phyloP scores from a whole-genome alignment of 768 basidiomycete genomes.

The Tricholoma matsutake region DNA sequence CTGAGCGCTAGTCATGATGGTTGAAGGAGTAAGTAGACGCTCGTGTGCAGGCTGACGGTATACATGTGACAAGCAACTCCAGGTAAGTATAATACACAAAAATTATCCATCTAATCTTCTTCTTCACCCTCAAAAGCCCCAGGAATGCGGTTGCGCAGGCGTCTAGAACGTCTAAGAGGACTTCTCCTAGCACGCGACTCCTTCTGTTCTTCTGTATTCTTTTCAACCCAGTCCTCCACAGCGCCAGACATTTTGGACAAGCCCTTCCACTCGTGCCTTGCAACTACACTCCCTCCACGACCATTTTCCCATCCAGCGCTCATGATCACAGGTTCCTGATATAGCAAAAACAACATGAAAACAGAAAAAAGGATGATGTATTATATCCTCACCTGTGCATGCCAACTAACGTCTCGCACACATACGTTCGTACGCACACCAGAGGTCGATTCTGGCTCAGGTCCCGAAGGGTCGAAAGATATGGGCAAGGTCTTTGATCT shows the following conservation, averaged over 20 bases:
- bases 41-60: background rate
- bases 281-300: conserved; percentile 70
- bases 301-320: conserved; percentile 84
- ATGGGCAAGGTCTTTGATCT: conserved; percentile 71
- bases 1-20: conserved; percentile 25
- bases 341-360: background rate
- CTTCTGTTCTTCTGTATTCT: conserved; percentile 25
- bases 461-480: conserved; percentile 66
- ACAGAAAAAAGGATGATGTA: background rate
- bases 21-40: background rate
- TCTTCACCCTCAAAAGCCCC: conserved; percentile 21
- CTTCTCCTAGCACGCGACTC: conserved; percentile 9
- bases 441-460: conserved; percentile 37
- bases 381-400: conserved; percentile 57
- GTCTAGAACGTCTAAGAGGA: conserved; percentile 22
- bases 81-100: background rate
- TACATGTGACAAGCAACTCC: background rate
- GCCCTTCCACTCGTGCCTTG: conserved; percentile 96
- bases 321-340: conserved; percentile 84
- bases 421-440: conserved; percentile 42
- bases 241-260: conserved; percentile 63
- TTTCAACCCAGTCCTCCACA: conserved; percentile 77
- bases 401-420: conserved; percentile 96
- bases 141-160: conserved; percentile 18
- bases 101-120: conserved; percentile 2